Evolutionary conservation across 306 rosid species (phyloP).

Genomic region (Quercus alba): DNA sequence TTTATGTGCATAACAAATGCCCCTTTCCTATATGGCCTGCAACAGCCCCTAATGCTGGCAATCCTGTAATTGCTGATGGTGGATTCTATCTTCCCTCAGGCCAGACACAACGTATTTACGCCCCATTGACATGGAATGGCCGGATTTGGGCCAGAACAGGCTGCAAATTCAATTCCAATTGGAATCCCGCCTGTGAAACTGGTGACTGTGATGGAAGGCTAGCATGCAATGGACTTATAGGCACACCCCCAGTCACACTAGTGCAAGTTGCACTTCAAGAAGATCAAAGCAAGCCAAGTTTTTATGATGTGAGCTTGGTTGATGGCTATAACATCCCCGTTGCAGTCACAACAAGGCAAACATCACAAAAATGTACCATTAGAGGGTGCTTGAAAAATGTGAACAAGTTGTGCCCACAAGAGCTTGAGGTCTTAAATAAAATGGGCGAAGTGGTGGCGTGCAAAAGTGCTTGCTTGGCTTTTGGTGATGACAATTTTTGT

Average conservation of each 20-base stretch:
- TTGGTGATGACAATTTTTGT: constrained; percentile 60
- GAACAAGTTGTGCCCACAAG: constrained; percentile 50
- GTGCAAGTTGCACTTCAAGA: constrained; percentile 61
- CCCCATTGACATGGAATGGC: constrained; percentile 88
- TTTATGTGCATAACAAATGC: constrained; percentile 68
- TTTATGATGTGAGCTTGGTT: constrained; percentile 78
- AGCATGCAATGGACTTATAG: constrained; percentile 78
- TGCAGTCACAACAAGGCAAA: constrained; percentile 30
- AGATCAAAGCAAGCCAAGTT: constrained; percentile 51
- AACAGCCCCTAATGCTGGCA: constrained; percentile 71
- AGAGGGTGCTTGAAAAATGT: constrained; percentile 62
- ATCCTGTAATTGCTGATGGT: constrained; percentile 70
- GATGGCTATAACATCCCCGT: constrained; percentile 83
- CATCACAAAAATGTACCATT: constrained; percentile 40
- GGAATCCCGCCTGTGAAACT: constrained; percentile 65
- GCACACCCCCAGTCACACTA: constrained; percentile 81
- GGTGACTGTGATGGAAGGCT: constrained; percentile 82
- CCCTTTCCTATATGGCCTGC: constrained; percentile 91
- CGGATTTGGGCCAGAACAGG: constrained; percentile 89
- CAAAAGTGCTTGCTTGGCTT: constrained; percentile 84
- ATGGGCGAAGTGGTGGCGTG: constrained; percentile 71
- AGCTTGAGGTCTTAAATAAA: constrained; percentile 49
- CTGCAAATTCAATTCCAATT: constrained; percentile 50
- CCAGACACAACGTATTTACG: constrained; percentile 33
- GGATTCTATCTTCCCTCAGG: constrained; percentile 72